These are phyloP conservation scores for Cercospora citrullina DNA, from an alignment of 2,329 filamentous ascomycete genomes.

Conservation along the genomic window DNA sequence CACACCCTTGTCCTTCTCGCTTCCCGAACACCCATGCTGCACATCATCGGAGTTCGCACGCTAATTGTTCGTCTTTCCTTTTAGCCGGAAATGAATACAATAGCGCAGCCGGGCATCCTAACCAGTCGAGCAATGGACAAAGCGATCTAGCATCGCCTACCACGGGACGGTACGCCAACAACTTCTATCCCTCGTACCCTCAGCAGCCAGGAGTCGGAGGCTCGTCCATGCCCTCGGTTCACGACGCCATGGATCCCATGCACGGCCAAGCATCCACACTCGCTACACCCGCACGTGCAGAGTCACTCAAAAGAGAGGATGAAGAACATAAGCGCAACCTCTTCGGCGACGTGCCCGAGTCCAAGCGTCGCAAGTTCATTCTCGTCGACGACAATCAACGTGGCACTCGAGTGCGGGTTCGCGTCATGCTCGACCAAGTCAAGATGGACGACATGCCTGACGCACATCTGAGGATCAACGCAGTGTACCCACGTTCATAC, in stretches of 20 bases:
- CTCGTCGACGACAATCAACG: slow-evolving; percentile 87
- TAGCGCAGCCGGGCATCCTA: slow-evolving; percentile 64
- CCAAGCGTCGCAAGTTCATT: slow-evolving; percentile 94
- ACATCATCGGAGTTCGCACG: slow-evolving; percentile 37
- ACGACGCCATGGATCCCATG: slow-evolving; percentile 56
- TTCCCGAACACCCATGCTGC: slow-evolving; percentile 34
- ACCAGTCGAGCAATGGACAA: slow-evolving; percentile 62
- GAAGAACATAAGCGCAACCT: slow-evolving; percentile 66
- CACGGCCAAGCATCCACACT: slow-evolving; percentile 36
- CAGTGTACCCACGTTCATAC: slow-evolving; percentile 87
- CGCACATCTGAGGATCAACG: slow-evolving; percentile 85
- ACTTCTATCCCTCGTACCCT: slow-evolving; percentile 72
- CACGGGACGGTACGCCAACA: slow-evolving; percentile 72
- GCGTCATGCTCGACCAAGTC: slow-evolving; percentile 88
- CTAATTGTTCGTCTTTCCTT: slow-evolving; percentile 45
- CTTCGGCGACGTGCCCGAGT: slow-evolving; percentile 84
- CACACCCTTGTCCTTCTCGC: slow-evolving; percentile 32
- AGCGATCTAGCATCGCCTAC: slow-evolving; percentile 54
- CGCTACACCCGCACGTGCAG: slow-evolving; percentile 41
- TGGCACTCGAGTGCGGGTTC: slow-evolving; percentile 77
- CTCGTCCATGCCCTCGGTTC: slow-evolving; percentile 65
- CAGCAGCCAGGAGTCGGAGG: slow-evolving; percentile 57
- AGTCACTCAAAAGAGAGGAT: slow-evolving; percentile 50
- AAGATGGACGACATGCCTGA: slow-evolving; percentile 96
- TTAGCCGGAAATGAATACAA: slow-evolving; percentile 59